Evolutionary conservation across 2,329 filamentous ascomycete species (phyloP).

Genomic region (Penicillium sp.): DNA sequence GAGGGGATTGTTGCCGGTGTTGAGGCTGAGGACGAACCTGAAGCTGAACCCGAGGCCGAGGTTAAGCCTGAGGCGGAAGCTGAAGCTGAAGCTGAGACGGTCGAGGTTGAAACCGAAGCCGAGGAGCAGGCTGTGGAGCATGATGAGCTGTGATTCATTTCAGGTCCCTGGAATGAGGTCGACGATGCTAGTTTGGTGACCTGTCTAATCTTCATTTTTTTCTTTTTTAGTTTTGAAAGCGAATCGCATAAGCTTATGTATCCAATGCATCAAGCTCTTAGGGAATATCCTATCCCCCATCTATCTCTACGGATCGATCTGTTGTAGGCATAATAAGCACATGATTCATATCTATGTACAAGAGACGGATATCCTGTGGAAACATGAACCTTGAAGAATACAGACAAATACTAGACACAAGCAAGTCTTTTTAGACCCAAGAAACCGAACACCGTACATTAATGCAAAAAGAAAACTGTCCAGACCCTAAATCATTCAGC

Average conservation of each 20-base stretch:
- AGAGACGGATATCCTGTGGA: conserved; percentile 10
- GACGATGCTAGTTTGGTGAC: background rate
- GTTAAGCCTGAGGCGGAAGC: conserved; percentile 31
- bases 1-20: conserved; percentile 54
- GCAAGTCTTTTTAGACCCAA: conserved; percentile 8
- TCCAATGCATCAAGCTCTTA: background rate
- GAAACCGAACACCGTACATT: conserved; percentile 16
- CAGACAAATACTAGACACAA: conserved; percentile 10
- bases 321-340: conserved; percentile 5
- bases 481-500: conserved; percentile 11
- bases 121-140: conserved; percentile 45
- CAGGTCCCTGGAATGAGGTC: background rate
- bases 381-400: conserved; percentile 13
- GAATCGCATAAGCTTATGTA: conserved; percentile 3
- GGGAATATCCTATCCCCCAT: background rate
- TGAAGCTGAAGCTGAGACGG: conserved; percentile 29
- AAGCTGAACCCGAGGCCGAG: conserved; percentile 19
- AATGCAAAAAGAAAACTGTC: conserved; percentile 12
- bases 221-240: background rate
- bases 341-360: conserved; percentile 29
- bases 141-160: conserved; percentile 43
- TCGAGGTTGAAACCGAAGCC: conserved; percentile 30
- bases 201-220: background rate
- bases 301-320: background rate
- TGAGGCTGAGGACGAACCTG: conserved; percentile 28